Evolutionary conservation across 192 early-diverging fungal genomes (phyloP), one percentile per base, ranked within the genome.

Genomic region (Linnemannia hyalina): DNA sequence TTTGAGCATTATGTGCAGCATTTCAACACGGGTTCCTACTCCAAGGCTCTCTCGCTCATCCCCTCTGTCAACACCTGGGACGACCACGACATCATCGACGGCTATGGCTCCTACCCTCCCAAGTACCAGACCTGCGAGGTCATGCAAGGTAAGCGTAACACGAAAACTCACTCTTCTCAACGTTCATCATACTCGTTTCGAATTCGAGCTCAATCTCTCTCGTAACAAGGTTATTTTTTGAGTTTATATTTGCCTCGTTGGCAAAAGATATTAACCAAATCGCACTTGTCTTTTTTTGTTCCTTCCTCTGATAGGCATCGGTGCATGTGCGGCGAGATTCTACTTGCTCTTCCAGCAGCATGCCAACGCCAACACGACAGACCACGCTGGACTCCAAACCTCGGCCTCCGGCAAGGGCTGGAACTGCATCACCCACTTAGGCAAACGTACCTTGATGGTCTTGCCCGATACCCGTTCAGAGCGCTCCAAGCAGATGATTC

Each of bases 31-130:
- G 78, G 79, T 38, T 87, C 89, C 71, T 88, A 90, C 49, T 76
- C 92, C 60, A 93, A 95, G 70, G 93, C 96, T 3, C 91, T 96
- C 78, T 93, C 95, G 16, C 88, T 92, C 1, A 92, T 97, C n/a
- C 96, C 96, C 49, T 94, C 95, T 29, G 89, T 93, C 46, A 94
- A 94, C 78, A 94, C 93, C 73, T 92, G 95, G 91, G 97, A 97
- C 82, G 97, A 97, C 88, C 97, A 97, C 86, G 95, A 97, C 80
- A 92, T 96, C 68, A 93, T 96, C 82, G 96, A 97, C 83, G 97
- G 96, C 4, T 95, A 93, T 77, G 97, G 97, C 32, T 95, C 93
- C 60, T 97, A 97, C 81, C 96, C 96, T 1, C 89, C 91, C 69
- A 92, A 93, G 47, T 90, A 96, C 82, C 95, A 94, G 79, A 57